These are phyloP conservation scores for Microcyclospora pomicola DNA, from an alignment of 2,329 filamentous ascomycete species.

Conservation along the genomic window DNA sequence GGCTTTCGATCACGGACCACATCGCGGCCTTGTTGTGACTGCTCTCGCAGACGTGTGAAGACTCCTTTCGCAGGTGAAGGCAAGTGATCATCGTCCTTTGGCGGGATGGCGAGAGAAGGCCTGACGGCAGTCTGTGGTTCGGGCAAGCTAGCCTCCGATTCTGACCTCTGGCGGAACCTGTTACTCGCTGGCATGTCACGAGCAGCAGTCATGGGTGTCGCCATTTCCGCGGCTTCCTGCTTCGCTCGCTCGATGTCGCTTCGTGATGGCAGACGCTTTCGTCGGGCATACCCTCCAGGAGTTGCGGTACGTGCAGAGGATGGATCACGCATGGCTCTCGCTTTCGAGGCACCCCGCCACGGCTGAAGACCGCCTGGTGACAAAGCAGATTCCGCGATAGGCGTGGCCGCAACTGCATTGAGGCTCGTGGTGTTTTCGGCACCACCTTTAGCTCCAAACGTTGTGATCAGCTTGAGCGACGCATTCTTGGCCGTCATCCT, in stretches of 20 bases:
- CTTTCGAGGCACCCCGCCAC: slow-evolving; percentile 22
- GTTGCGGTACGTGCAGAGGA: slow-evolving; percentile 43
- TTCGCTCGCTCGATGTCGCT: slow-evolving; percentile 19
- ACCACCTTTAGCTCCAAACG: slow-evolving; percentile 51
- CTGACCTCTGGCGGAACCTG: too few relatives aligned
- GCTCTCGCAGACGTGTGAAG: slow-evolving; percentile 48
- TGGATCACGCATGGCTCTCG: slow-evolving; percentile 27
- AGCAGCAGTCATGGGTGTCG: slow-evolving; percentile 47
- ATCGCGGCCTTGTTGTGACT: slow-evolving; percentile 44
- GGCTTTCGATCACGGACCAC: slow-evolving; percentile 69
- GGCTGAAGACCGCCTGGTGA: slow-evolving; percentile 47
- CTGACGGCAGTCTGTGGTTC: slow-evolving; percentile 7
- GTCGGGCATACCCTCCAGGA: slow-evolving; percentile 44
- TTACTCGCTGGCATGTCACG: slow-evolving; percentile 30
- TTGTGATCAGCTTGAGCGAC: slow-evolving; percentile 80
- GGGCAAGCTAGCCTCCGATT: too few relatives aligned
- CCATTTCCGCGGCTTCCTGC: slow-evolving; percentile 48
- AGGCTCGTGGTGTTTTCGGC: neutral
- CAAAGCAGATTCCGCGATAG: slow-evolving; percentile 55
- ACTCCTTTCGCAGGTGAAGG: slow-evolving; percentile 56
- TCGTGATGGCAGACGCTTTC: slow-evolving; percentile 55
- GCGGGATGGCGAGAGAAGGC: slow-evolving; percentile 6
- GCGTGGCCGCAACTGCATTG: slow-evolving; percentile 62
- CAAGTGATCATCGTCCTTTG: slow-evolving; percentile 33
- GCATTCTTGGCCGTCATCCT: slow-evolving; percentile 61